Base-by-base conservation (phyloP, 1,284 basidiomycete genomes). In the Trametes sp. region DNA sequence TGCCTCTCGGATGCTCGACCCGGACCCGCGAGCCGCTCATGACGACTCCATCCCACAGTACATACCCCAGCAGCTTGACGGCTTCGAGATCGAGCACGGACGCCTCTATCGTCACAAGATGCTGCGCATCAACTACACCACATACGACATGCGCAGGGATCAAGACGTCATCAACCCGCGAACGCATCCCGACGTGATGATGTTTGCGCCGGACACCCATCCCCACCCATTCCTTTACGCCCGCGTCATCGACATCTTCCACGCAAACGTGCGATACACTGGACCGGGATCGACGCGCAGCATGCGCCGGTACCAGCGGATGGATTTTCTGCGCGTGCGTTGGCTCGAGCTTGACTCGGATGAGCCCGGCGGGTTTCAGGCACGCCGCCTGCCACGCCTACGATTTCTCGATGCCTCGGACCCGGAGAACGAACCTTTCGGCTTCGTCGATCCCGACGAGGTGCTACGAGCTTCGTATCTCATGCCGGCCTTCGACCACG, bases 111-210 rank as follows among this genome's bases (percentile, higher is more conserved):
- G 48, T 0, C 72, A 76, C 56, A 72, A 74, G 21, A 65, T 65
- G 0, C 42, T 78, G 19, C 68, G 69, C 0, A 57, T 83, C 54
- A 81, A 83, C 55, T 83, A 80, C 64, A 83, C 79, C 0, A 81
- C 78, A 1, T 84, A 84, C 60, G 76, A 84, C 54, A 55, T 81
- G 14, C 71, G 72, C 0, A 72, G 75, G 4, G 70, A 69, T 7
- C 76, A 78, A 54, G 82, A 84, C 57, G 70, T 68, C 0, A 65
- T 84, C 54, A 82, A 79, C 52, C 77, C 75, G 0, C 52, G 66
- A 1, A 73, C 70, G 1, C 71, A 74, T 35, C 35, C 73, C 3
- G 72, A 81, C 63, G 62, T 82, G 28, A 80, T 82, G 75, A 64
- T 79, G 1, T 61, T 70, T 3, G 67, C 73, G 4, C 62, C 59